phyloP scores from a whole-genome alignment of 768 basidiomycete genomes.

The Tulasnella sp. region DNA sequence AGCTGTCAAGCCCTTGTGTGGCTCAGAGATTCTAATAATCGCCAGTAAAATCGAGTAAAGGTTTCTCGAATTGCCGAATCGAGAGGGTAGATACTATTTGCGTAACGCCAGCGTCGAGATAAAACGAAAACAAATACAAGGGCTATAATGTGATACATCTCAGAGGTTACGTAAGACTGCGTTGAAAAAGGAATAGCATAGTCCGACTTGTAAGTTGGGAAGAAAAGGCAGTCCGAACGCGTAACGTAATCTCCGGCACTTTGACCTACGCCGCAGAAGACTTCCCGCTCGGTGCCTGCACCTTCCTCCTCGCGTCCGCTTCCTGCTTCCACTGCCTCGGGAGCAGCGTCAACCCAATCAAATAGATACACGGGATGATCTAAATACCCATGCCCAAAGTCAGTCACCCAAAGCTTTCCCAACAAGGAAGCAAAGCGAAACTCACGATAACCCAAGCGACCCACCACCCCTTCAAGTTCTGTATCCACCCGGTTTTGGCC shows the following conservation, averaged over 20 bases:
- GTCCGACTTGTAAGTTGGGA: too few relatives aligned
- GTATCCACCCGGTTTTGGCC: neutral
- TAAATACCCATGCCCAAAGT: neutral
- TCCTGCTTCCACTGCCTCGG: conserved; percentile 7
- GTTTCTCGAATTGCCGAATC: too few relatives aligned
- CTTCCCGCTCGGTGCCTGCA: neutral
- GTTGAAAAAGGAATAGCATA: neutral
- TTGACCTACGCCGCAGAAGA: neutral
- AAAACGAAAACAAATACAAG: neutral
- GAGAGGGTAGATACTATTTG: too few relatives aligned
- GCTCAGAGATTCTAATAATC: too few relatives aligned
- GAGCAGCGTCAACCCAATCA: neutral
- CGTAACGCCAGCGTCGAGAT: too few relatives aligned
- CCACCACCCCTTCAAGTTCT: conserved; percentile 1
- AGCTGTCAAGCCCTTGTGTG: too few relatives aligned
- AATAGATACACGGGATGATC: conserved; percentile 1
- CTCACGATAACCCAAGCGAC: conserved; percentile 10
- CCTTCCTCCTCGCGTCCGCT: neutral
- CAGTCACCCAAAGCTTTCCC: neutral
- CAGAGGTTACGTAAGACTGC: neutral
- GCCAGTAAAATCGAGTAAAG: too few relatives aligned
- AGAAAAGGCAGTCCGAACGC: neutral
- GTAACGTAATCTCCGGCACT: neutral
- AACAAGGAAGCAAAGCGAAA: neutral
- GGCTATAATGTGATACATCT: too few relatives aligned